Conservation (phyloP, 371 early-diverging fungal species). For the Mucor lusitanicus region DNA sequence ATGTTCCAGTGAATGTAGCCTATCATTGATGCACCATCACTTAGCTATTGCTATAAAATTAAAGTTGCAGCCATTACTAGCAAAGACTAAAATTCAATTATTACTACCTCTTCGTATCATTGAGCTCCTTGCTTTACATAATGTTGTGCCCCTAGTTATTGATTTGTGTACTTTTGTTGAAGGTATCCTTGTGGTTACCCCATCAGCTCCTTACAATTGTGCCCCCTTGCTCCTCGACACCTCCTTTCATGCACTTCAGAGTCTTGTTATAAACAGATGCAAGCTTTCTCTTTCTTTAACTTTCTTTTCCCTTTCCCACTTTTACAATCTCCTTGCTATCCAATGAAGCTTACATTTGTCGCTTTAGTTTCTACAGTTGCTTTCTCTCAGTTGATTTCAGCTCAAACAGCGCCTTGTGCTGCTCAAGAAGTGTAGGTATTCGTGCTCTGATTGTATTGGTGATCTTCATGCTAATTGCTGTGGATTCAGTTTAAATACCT, state of each 20-base stretch:
- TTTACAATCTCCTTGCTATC: not conserved
- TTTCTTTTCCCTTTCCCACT: slow-evolving; percentile 2
- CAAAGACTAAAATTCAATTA: not conserved
- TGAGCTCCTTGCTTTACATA: not conserved
- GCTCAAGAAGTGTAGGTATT: slow-evolving; percentile 34
- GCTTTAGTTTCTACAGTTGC: not conserved
- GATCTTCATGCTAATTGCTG: not conserved
- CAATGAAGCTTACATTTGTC: slow-evolving; percentile 5
- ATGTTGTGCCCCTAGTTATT: not conserved
- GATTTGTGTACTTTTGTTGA: not conserved
- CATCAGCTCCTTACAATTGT: not conserved
- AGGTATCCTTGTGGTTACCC: not conserved
- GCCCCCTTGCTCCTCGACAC: not conserved
- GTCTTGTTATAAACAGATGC: not conserved
- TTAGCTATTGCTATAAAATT: not conserved
- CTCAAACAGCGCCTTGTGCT: slow-evolving; percentile 23
- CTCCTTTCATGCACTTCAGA: not conserved
- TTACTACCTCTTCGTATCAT: not conserved
- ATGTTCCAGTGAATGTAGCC: not conserved
- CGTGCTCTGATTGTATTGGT: not conserved
- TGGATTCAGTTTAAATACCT: slow-evolving; percentile 28
- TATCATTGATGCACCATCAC: not conserved
- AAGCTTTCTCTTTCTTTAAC: not conserved
- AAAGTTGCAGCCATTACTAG: not conserved
- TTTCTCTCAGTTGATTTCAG: slow-evolving; percentile 1